These are phyloP conservation scores for Phyllosticta citrichinensis DNA, from an alignment of 2,329 filamentous ascomycete genomes.

Conservation along the genomic window DNA sequence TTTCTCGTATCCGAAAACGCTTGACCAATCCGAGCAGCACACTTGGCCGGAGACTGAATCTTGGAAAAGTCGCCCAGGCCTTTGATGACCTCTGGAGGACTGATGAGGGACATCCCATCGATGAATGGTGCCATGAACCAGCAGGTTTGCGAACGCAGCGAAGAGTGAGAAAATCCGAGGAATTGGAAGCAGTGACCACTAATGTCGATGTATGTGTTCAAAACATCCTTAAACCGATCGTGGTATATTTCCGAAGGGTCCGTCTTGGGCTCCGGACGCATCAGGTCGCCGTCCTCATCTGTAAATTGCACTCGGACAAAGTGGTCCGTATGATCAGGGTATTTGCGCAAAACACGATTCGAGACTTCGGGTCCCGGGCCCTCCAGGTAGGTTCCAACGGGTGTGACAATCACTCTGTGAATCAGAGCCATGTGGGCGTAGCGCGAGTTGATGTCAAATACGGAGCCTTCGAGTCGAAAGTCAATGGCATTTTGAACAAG, in stretches of 20 bases:
- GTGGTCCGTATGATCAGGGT: conserved; percentile 46
- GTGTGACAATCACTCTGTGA: conserved; percentile 29
- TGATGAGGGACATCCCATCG: conserved; percentile 17
- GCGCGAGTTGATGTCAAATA: conserved; percentile 22
- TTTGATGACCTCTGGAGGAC: conserved; percentile 32
- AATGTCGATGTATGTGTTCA: conserved; percentile 51
- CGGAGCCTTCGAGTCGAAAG: conserved; percentile 29
- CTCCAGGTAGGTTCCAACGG: conserved; percentile 30
- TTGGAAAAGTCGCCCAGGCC: conserved; percentile 40
- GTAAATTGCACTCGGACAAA: conserved; percentile 64
- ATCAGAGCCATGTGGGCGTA: conserved; percentile 23
- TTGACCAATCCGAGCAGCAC: conserved; percentile 50
- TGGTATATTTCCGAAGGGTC: conserved; percentile 45
- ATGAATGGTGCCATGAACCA: conserved; percentile 53
- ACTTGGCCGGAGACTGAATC: conserved; percentile 47
- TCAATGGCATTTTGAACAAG: neutral
- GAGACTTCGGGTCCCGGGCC: conserved; percentile 50
- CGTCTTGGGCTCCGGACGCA: conserved; percentile 46
- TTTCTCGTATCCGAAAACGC: conserved; percentile 67
- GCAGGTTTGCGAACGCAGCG: conserved; percentile 58
- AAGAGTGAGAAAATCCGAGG: conserved; percentile 72
- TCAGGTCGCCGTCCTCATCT: conserved; percentile 60
- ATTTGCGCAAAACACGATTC: conserved; percentile 63
- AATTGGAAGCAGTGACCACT: conserved; percentile 52
- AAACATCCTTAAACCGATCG: conserved; percentile 49